Evolutionary conservation across 2,329 filamentous ascomycete genomes (phyloP), one percentile per base, ranked within the genome.

Genomic region (Microsporum ferrugineum): DNA sequence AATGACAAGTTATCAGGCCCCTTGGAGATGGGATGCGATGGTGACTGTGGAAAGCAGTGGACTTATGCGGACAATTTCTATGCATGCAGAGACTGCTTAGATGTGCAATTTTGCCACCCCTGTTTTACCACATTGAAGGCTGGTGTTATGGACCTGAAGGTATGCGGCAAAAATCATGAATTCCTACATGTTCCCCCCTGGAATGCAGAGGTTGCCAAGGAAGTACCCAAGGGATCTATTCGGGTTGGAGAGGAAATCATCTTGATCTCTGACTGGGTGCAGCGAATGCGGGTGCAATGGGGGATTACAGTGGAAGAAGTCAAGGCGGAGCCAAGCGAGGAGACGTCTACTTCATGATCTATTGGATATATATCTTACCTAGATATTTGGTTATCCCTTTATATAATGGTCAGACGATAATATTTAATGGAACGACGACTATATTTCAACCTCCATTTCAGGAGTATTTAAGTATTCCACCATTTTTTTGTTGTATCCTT

Each of bases 11-110:
- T 29, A 57, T 17, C 53, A 17, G 65, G 65, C 3, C 36, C 53
- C 7, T 33, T 65, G 7, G 12, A 14, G 17, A 38, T 62, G 39
- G 12, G 27, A 14, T 66, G 66, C n/a, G 63, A 65, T 45, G 64
- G 64, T 4, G 8, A 8, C 17, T 67, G 66, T 38, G 45, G 59
- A 8, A 55, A 27, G 41, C 53, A 33, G 12, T 71, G 66, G 68
- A 56, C 58, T 12, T 63, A 62, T n/a, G 66, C 69, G 7, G 63
- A 68, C 38, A 65, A 70, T 29, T 65, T 71, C 58, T 68, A 68
- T 59, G 65, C 65, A 57, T 71, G 70, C 63, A 66, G 63, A 60
- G 68, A 71, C 57, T 72, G 69, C 57, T 66, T 64, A 2, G 61
- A 69, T 33, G 58, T 71, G 27, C 63, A 65, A 2, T 66, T 71